Percentiles rank a stretch among this genome's conserved stretches.
Conservation (phyloP, 441 rosid species). For the Kokia cookei region DNA sequence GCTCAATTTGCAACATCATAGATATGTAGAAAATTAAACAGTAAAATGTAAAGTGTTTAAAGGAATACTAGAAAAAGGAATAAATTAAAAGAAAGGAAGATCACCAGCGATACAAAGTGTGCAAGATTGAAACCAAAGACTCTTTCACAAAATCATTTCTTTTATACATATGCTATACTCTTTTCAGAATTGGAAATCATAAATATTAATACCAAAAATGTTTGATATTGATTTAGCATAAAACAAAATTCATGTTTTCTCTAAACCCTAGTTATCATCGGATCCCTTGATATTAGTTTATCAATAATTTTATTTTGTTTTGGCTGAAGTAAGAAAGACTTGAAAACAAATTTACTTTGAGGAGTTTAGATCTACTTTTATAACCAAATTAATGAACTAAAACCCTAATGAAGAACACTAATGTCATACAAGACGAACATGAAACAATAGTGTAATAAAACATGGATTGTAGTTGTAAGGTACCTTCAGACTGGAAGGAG, state of each 20-base stretch:
- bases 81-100: slow-evolving; percentile 5
- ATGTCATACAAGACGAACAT: not conserved
- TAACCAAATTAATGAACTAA: not conserved
- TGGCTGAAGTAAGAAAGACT: not conserved
- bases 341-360: not conserved
- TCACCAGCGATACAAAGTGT: not conserved
- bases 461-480: not conserved
- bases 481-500: slow-evolving; percentile 34
- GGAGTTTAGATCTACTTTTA: not conserved
- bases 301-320: not conserved
- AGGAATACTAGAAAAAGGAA: not conserved
- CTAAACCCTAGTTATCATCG: not conserved
- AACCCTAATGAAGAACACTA: not conserved
- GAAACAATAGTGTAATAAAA: not conserved
- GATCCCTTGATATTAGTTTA: not conserved
- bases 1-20: not conserved
- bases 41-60: not conserved
- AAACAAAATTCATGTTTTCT: not conserved
- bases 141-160: not conserved
- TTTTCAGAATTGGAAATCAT: not conserved
- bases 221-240: not conserved
- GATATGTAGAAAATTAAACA: not conserved
- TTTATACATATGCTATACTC: not conserved
- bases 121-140: slow-evolving; percentile 2
- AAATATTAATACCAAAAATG: not conserved